Percentiles rank a stretch among this genome's conserved stretches.
phyloP scores from a whole-genome alignment of 2,329 filamentous ascomycete genomes.

The Trichophyton verrucosum region DNA sequence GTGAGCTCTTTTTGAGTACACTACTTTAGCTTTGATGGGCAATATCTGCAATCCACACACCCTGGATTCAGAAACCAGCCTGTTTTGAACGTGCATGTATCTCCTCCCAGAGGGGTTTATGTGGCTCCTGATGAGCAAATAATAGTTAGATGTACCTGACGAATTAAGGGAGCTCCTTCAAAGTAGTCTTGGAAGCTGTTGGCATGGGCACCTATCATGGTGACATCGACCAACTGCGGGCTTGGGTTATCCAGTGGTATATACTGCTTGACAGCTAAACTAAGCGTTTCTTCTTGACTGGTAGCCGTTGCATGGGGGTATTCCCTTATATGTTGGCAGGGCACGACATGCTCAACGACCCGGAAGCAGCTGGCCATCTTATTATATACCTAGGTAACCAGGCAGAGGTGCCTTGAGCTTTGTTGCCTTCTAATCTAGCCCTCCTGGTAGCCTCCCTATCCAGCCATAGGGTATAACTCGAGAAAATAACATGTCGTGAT shows the following conservation, averaged over 20 bases:
- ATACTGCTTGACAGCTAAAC: conserved; percentile 78
- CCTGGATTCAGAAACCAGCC: conserved; percentile 56
- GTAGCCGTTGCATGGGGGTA: conserved; percentile 61
- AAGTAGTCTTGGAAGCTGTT: conserved; percentile 75
- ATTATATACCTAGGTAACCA: not conserved
- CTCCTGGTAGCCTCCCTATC: not conserved
- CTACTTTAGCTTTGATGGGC: conserved; percentile 72
- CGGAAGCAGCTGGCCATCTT: conserved; percentile 25
- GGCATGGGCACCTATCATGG: conserved; percentile 74
- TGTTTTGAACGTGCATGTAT: conserved; percentile 48
- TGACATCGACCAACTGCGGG: conserved; percentile 64
- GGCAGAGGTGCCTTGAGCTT: not conserved
- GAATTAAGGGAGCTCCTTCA: not conserved
- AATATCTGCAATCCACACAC: conserved; percentile 85
- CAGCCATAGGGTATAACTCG: no score
- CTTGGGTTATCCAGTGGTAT: conserved; percentile 57
- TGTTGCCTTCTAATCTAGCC: not conserved
- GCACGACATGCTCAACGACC: conserved; percentile 61
- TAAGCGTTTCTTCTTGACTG: conserved; percentile 61
- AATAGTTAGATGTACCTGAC: not conserved
- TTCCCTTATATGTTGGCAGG: conserved; percentile 67
- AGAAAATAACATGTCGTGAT: no score
- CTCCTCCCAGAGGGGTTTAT: conserved; percentile 85
- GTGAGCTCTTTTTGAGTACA: conserved; percentile 61
- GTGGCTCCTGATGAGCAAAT: conserved; percentile 52